Evolutionary conservation across 2,329 filamentous ascomycete genomes (phyloP).

Genomic region (Thielaviopsis punctulata): DNA sequence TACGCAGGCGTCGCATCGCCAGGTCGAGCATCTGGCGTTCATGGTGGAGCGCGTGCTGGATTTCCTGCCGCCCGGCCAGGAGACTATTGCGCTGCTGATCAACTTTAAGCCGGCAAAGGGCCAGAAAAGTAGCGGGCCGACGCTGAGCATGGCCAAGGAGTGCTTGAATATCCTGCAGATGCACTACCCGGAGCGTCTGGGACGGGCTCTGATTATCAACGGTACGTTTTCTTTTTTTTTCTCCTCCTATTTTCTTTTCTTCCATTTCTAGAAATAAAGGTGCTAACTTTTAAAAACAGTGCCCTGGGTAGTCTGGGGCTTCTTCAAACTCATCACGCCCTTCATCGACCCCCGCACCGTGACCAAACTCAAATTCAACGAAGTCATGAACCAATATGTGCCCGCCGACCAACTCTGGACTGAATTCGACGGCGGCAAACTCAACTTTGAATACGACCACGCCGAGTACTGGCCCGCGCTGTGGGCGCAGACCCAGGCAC

Average conservation of each 20-base stretch:
- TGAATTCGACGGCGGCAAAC: constrained; percentile 53
- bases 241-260: background rate
- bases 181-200: constrained; percentile 86
- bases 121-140: constrained; percentile 55
- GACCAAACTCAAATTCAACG: constrained; percentile 95
- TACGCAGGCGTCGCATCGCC: constrained; percentile 67
- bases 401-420: constrained; percentile 70
- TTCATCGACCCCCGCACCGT: constrained; percentile 92
- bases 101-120: constrained; percentile 73
- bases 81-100: constrained; percentile 73
- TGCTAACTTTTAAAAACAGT: constrained; percentile 30
- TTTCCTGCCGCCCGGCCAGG: constrained; percentile 71
- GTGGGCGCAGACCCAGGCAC: constrained; percentile 49
- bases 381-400: constrained; percentile 69
- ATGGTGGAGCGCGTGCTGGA: constrained; percentile 88
- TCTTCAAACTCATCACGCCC: constrained; percentile 90
- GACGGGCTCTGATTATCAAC: constrained; percentile 77
- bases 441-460: constrained; percentile 88
- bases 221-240: constrained; percentile 31
- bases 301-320: constrained; percentile 78
- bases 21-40: constrained; percentile 86
- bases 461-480: constrained; percentile 76
- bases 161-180: constrained; percentile 84
- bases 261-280: background rate
- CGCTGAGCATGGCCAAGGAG: constrained; percentile 59